phyloP scores from a whole-genome alignment of 305 asterid genomes.

The Andrographis paniculata region DNA sequence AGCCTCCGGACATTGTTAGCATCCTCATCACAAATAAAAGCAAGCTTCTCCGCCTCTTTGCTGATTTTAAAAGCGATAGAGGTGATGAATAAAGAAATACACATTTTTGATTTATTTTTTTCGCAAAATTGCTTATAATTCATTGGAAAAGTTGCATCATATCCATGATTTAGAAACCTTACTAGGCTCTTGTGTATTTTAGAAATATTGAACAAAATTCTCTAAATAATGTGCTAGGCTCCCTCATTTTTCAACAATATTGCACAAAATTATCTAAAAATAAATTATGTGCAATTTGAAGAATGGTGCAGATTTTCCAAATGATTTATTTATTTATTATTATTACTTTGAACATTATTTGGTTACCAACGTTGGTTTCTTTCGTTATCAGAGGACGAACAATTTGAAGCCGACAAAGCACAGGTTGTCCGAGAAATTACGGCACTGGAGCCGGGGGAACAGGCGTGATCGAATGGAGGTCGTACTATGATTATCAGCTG shows the following conservation, averaged over 20 bases:
- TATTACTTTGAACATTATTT: background rate
- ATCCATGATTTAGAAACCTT: too few relatives aligned
- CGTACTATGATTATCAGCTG: constrained; percentile 11
- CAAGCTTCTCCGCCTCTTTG: constrained; percentile 95
- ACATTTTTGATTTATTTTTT: background rate
- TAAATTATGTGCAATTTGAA: too few relatives aligned
- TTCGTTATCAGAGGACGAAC: constrained; percentile 71
- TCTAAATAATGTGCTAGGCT: too few relatives aligned
- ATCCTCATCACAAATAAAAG: constrained; percentile 74
- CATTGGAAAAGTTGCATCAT: too few relatives aligned
- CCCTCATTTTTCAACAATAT: too few relatives aligned
- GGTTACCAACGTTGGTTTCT: constrained; percentile 7
- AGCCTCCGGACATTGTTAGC: constrained; percentile 80
- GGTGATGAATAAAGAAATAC: constrained; percentile 25
- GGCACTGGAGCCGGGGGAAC: constrained; percentile 74
- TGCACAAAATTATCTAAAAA: too few relatives aligned
- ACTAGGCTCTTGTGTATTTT: too few relatives aligned
- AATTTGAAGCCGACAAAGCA: constrained; percentile 95
- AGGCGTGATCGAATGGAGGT: constrained; percentile 15
- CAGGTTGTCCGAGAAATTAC: constrained; percentile 91
- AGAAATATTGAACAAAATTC: too few relatives aligned
- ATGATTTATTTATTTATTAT: background rate
- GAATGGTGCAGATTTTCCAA: too few relatives aligned
- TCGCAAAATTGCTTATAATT: too few relatives aligned
- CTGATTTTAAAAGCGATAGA: constrained; percentile 82